Conservation (phyloP, 352 stramenopile species). For the Blastocystis sp. region DNA sequence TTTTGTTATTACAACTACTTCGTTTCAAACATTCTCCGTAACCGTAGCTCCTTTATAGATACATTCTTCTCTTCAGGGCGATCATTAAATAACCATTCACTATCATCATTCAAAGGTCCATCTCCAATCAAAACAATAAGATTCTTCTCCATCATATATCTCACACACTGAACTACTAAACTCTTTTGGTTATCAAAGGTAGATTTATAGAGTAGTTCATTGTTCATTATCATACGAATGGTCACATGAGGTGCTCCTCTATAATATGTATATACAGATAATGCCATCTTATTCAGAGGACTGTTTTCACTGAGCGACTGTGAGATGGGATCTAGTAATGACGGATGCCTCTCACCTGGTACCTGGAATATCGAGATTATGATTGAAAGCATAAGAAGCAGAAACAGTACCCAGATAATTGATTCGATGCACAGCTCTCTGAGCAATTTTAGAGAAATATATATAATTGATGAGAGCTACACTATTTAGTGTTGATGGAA, state of each 20-base stretch:
- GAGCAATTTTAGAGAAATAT: slow-evolving; percentile 59
- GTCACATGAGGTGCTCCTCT: not conserved
- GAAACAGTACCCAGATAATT: slow-evolving; percentile 47
- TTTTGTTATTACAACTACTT: not conserved
- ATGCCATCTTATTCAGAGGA: not conserved
- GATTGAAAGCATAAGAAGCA: slow-evolving; percentile 44
- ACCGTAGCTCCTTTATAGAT: slow-evolving; percentile 1
- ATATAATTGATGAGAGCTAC: slow-evolving; percentile 55
- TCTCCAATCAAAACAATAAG: slow-evolving; percentile 23
- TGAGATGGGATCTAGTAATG: not conserved
- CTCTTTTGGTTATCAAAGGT: slow-evolving; percentile 36
- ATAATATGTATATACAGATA: not conserved
- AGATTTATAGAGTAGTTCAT: slow-evolving; percentile 1
- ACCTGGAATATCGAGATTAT: not conserved
- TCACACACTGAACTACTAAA: slow-evolving; percentile 19
- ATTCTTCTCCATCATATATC: slow-evolving; percentile 47
- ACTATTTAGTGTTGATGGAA: slow-evolving; percentile 28
- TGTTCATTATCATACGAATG: not conserved
- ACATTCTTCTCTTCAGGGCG: not conserved
- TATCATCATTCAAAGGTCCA: slow-evolving; percentile 2
- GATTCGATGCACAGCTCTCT: slow-evolving; percentile 14
- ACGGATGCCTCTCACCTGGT: not conserved
- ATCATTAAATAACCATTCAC: slow-evolving; percentile 33
- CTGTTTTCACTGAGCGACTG: slow-evolving; percentile 2
- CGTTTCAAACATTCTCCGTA: not conserved